Evolutionary conservation across 2,329 filamentous ascomycete genomes (phyloP).

Genomic region (Polychaeton citri): DNA sequence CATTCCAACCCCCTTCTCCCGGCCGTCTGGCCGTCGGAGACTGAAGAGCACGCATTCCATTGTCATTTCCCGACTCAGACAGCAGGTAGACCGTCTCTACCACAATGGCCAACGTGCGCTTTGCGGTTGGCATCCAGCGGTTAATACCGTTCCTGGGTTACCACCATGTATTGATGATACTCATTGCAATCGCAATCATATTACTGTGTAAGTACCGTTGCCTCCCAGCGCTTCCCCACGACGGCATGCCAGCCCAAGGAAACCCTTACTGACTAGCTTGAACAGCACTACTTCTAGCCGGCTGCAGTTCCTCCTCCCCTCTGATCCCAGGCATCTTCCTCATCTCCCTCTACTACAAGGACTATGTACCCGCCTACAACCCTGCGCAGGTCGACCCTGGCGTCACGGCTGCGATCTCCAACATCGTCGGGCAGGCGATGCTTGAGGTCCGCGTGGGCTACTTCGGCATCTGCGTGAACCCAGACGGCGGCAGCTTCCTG

Average conservation of each 20-base stretch:
- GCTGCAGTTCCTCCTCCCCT: constrained; percentile 92
- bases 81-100: constrained; percentile 21
- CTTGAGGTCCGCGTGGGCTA: constrained; percentile 90
- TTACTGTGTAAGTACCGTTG: constrained; percentile 61
- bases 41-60: not conserved
- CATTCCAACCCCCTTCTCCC: not conserved
- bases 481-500: constrained; percentile 78
- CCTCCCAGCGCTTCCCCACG: not conserved
- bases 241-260: not conserved
- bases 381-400: constrained; percentile 85
- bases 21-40: not conserved
- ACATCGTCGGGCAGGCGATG: constrained; percentile 73
- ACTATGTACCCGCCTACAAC: constrained; percentile 68
- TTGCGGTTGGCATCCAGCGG: constrained; percentile 40
- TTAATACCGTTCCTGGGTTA: constrained; percentile 51
- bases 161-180: constrained; percentile 90
- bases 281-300: constrained; percentile 76
- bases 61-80: constrained; percentile 9
- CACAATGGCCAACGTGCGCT: constrained; percentile 36
- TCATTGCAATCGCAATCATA: constrained; percentile 88
- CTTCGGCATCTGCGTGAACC: constrained; percentile 93
- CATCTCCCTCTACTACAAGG: constrained; percentile 91
- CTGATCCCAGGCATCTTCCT: constrained; percentile 94
- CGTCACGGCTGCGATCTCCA: constrained; percentile 70
- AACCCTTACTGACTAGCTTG: not conserved